Base-by-base conservation (phyloP, 495 filamentous ascomycete genomes). In the Xylaria venustula region DNA sequence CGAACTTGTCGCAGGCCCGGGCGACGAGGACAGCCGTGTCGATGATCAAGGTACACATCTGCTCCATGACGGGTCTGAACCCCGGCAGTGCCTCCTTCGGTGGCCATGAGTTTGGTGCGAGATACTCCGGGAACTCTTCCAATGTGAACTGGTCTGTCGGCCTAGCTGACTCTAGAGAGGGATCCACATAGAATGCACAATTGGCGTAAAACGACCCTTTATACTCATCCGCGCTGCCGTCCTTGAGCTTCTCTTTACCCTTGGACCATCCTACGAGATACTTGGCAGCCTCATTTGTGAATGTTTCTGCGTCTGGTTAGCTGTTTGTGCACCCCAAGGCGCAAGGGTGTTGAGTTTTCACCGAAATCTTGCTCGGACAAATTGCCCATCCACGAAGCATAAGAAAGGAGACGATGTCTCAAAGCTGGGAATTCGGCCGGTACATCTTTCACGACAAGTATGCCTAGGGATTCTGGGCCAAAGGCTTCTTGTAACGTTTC, bases 121-220 rank as follows among this genome's bases (percentile, higher is more conserved):
- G 67, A 55, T 85, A 85, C 67, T 84, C 82, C 7, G 82, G 82
- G 68, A 84, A 85, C 63, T 79, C 78, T 56, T 86, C 83, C 2
- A 84, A 64, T 63, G 83, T 84, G 62, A 82, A 84, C 51, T 84
- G 76, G 5, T 76, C 75, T 2, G 87, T 82, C 2, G 81, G 81
- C 20, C 68, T 81, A 7, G 87, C 86, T 48, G 82, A 83, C 11
- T 85, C 77, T 5, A 91, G 77, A 2, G 67, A 58, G 2, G 85
- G 79, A 62, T 90, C 83, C 50, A 93, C 85, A 72, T 94, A 93
- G 80, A 96, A 97, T 52, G 90, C 90, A 73, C 92, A 96, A 76
- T 98, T 97, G 71, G 93, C 88, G 72, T 98, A 99, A 81, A 90
- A 99, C 17, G 91, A 96, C 54, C 94, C 94, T 77, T 99, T 99